These are phyloP conservation scores for Angomonas deanei DNA, from an alignment of 208 protist genomes.

Conservation along the genomic window DNA sequence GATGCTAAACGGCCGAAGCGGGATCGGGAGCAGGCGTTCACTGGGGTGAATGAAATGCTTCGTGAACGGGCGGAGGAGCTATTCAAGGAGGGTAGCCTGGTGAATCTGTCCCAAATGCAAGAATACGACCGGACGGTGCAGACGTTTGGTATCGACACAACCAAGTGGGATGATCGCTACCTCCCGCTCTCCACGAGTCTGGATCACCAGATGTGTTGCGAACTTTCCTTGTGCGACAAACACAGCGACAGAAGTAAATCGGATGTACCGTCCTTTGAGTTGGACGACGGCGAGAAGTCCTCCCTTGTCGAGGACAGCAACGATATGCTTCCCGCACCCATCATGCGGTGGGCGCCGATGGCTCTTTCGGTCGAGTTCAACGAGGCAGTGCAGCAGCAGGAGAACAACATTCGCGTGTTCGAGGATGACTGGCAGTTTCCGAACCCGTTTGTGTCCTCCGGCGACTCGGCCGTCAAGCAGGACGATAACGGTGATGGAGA, in stretches of 20 bases:
- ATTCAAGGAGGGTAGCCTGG: conserved; percentile 14
- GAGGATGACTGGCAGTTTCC: conserved; percentile 34
- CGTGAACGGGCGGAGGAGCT: conserved; percentile 24
- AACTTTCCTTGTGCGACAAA: neutral
- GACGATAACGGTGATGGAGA: neutral
- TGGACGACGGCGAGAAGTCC: neutral
- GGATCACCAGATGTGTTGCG: neutral
- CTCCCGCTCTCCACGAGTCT: neutral
- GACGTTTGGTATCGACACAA: conserved; percentile 61
- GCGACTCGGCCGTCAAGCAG: conserved; percentile 1
- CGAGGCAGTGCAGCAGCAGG: conserved; percentile 21
- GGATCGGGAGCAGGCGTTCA: conserved; percentile 24
- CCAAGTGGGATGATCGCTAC: conserved; percentile 52
- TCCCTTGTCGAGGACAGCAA: conserved; percentile 17
- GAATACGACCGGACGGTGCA: conserved; percentile 60
- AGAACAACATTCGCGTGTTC: conserved; percentile 30
- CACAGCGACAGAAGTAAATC: neutral
- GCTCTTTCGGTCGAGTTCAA: conserved; percentile 27
- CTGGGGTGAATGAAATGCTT: conserved; percentile 26
- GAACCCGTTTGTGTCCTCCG: conserved; percentile 15
- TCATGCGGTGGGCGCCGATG: conserved; percentile 56
- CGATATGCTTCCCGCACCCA: conserved; percentile 24
- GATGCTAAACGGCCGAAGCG: conserved; percentile 10
- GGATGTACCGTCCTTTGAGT: neutral
- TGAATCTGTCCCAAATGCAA: conserved; percentile 29